Base-by-base conservation (phyloP, 2,329 filamentous ascomycete species). In the Trichoderma brevicompactum region DNA sequence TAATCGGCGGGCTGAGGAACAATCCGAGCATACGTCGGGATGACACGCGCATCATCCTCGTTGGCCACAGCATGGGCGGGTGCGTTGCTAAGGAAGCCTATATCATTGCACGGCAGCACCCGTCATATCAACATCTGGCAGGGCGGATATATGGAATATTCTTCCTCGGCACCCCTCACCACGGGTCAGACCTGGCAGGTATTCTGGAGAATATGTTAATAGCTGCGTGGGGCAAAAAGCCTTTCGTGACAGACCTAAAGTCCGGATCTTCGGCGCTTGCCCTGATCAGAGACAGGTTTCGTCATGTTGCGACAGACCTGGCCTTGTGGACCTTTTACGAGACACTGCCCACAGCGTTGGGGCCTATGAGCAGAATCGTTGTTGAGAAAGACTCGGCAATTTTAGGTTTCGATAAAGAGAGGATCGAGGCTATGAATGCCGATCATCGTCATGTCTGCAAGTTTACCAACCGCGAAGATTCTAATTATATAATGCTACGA, bases 121-220 rank as follows among this genome's bases (percentile, higher is more conserved):
- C 65, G 12, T 40, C 59, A 9, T 64, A 44, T 28, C 23, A 56
- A 32, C 36, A 64, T 7, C 40, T 66, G n/a, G 65, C 65, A n/a
- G 17, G 49, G 17, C 52, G 65, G n/a, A 43, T 66, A 38, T 62
- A 58, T 34, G 53, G 59, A 5, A 66, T 66, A 9, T 66, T 64
- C 38, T 66, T 66, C 54, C 65, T 66, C 7, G 65, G 38, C n/a
- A 66, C 59, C n/a, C 65, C 65, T 3, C 65, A 66, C 32, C 65
- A 62, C 12, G 65, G 65, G 13, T 64, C 58, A 3, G 48, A 66
- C 5, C 19, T 56, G 23, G 65, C 40, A 13, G 62, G 62, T 3
- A 32, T 58, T 7, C 23, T 66, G 12, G 34, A 52, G 13, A 50
- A 32, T 32, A 36, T 66, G 13, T 19, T 59, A 34, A 52, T 46